A percentile compares a stretch with the other conserved stretches of the same genome.
These are phyloP conservation scores for Carpinus fangiana DNA, from an alignment of 306 rosid species.

Conservation along the genomic window DNA sequence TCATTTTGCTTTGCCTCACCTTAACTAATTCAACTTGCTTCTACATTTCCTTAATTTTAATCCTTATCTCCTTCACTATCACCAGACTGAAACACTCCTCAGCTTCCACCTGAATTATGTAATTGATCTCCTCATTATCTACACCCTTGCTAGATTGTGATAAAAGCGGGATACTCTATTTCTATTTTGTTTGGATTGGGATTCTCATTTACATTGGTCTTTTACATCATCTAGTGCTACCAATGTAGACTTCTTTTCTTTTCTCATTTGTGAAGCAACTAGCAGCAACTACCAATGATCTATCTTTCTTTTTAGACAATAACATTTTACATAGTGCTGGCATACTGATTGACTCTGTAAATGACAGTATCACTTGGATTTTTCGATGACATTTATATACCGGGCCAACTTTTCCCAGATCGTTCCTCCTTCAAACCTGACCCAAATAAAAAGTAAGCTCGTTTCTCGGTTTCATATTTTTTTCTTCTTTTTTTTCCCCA, in stretches of 20 bases:
- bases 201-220: conserved; percentile 8
- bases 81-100: too few species aligned
- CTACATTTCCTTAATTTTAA: too few species aligned
- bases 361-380: conserved; percentile 81
- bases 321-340: not conserved
- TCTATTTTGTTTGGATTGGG: not conserved
- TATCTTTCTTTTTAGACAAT: not conserved
- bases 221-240: not conserved
- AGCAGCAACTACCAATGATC: not conserved
- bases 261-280: conserved; percentile 5
- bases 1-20: too few species aligned
- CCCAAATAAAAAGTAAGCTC: conserved; percentile 46
- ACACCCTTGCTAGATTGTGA: conserved; percentile 7
- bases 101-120: too few species aligned
- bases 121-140: too few species aligned
- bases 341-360: conserved; percentile 29
- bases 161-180: not conserved
- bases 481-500: conserved; percentile 1
- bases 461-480: conserved; percentile 8
- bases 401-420: conserved; percentile 51
- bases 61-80: too few species aligned
- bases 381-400: conserved; percentile 78
- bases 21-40: too few species aligned
- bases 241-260: not conserved
- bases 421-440: conserved; percentile 49